Evolutionary conservation across 345 rosid species (phyloP).

Genomic region (Eucalyptus regnans): DNA sequence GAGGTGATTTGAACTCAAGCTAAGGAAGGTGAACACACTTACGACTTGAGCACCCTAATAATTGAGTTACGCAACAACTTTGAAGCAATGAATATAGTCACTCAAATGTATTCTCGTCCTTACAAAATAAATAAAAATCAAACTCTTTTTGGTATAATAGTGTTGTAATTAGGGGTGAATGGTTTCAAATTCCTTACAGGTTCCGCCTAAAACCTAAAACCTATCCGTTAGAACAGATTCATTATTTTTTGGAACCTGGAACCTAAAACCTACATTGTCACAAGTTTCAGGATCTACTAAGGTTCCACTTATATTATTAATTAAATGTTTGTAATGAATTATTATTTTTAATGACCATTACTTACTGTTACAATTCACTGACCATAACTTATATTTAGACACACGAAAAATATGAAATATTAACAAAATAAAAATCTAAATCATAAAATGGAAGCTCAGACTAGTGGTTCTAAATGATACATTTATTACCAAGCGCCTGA

Average conservation of each 20-base stretch:
- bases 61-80: neutral
- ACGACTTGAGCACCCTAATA: neutral
- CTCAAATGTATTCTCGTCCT: neutral
- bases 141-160: neutral
- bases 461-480: too few species aligned
- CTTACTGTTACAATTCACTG: too few species aligned
- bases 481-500: fast-evolving
- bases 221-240: fast-evolving
- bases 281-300: fast-evolving
- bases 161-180: neutral
- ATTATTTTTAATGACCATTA: too few species aligned
- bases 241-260: fast-evolving
- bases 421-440: too few species aligned
- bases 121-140: neutral
- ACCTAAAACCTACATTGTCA: fast-evolving
- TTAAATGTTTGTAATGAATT: too few species aligned
- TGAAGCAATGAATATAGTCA: neutral
- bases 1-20: neutral
- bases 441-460: too few species aligned
- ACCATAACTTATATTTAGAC: fast-evolving
- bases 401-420: too few species aligned
- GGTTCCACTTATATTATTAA: fast-evolving
- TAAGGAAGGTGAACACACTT: neutral
- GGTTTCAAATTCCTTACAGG: fast-evolving
- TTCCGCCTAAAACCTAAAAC: too few species aligned